Evolutionary conservation across 805 yeast species (phyloP).

Genomic region (Yamadazyma nakazawae): DNA sequence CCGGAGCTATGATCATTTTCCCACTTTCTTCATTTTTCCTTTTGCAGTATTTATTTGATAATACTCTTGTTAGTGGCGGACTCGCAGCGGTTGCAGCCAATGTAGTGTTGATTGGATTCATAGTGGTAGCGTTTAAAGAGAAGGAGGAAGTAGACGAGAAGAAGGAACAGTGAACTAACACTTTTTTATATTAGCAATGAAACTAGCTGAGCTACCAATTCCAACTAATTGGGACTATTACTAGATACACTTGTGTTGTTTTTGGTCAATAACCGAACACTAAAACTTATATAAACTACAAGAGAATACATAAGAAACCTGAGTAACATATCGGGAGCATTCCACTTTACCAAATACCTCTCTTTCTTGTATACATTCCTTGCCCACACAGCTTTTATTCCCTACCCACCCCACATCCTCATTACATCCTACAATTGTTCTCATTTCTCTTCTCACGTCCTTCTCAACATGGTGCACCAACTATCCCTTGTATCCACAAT

Average conservation of each 20-base stretch:
- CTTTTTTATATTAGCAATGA: neutral
- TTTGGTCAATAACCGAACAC: no score
- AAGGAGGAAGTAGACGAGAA: conserved; percentile 41
- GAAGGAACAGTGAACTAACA: conserved; percentile 24
- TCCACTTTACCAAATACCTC: no score
- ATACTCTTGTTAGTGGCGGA: conserved; percentile 71
- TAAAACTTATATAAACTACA: no score
- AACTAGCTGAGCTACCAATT: neutral
- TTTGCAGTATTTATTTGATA: conserved; percentile 45
- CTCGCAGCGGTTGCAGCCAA: conserved; percentile 77
- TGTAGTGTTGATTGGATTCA: conserved; percentile 67
- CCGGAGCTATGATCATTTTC: conserved; percentile 69
- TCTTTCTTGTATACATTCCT: no score
- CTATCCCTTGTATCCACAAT: conserved; percentile 46
- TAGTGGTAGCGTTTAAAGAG: conserved; percentile 72
- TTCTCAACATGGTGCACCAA: conserved; percentile 49
- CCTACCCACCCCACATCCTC: conserved; percentile 1
- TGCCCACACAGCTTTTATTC: no score
- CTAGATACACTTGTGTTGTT: no score
- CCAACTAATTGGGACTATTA: neutral
- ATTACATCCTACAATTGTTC: neutral
- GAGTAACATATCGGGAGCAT: no score
- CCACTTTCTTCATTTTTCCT: conserved; percentile 65
- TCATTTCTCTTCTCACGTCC: neutral
- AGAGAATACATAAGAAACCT: no score